Evolutionary conservation across 768 basidiomycete genomes (phyloP).

Genomic region (Suillus placidus): DNA sequence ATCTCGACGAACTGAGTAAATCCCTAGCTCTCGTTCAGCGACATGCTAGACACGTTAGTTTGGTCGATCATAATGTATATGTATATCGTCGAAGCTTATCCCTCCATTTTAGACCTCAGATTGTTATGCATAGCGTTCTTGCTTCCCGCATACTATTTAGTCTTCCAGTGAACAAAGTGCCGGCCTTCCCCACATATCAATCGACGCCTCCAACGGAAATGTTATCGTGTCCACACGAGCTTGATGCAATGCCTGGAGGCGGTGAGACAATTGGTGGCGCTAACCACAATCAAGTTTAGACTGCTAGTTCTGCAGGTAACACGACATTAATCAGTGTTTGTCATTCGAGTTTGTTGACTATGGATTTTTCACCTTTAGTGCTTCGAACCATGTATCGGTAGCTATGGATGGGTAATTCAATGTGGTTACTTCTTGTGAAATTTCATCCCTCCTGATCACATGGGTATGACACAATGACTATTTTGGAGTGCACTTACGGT

Average conservation of each 20-base stretch:
- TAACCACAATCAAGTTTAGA: neutral
- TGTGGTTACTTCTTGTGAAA: neutral
- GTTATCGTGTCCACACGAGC: neutral
- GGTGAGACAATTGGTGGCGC: neutral
- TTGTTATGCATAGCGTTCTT: constrained; percentile 9
- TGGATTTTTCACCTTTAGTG: neutral
- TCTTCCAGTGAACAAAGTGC: neutral
- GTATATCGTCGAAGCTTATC: neutral
- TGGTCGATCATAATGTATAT: neutral
- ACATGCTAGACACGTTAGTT: neutral
- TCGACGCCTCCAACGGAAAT: neutral
- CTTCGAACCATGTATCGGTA: neutral
- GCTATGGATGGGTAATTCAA: neutral
- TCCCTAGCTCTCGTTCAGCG: neutral
- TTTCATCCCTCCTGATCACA: neutral
- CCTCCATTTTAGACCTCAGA: constrained; percentile 2
- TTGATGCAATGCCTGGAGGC: neutral
- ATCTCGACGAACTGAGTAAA: neutral
- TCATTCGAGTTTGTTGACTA: neutral
- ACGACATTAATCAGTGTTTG: too few relatives aligned
- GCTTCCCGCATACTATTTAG: constrained; percentile 11
- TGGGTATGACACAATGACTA: neutral
- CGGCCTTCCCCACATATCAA: neutral
- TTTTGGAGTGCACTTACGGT: neutral
- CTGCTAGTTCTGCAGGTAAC: neutral